A percentile compares a stretch with the other conserved stretches of the same genome.
phyloP scores from a whole-genome alignment of 1,284 basidiomycete genomes.

The Schizophyllum commune region DNA sequence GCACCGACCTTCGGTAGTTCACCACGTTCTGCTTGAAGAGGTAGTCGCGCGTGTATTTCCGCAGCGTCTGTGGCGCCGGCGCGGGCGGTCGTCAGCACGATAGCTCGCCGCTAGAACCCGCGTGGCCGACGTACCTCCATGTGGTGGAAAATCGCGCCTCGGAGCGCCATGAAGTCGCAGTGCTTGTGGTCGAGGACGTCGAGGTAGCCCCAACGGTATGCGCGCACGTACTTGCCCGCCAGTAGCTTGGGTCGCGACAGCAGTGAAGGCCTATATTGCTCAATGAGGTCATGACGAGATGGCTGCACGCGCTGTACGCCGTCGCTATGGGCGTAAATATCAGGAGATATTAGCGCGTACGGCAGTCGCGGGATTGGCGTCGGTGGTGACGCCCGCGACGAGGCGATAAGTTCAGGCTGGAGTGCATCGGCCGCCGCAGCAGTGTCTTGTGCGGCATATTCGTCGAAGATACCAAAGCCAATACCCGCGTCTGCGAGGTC shows the following conservation, averaged over 20 bases:
- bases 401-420: neutral
- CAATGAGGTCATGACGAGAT: constrained; percentile 58
- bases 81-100: neutral
- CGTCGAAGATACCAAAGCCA: constrained; percentile 78
- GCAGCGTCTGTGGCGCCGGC: constrained; percentile 50
- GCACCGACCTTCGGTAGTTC: neutral
- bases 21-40: constrained; percentile 50
- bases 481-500: constrained; percentile 76
- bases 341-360: constrained; percentile 74
- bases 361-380: constrained; percentile 57
- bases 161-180: constrained; percentile 68
- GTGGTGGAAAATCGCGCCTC: constrained; percentile 71
- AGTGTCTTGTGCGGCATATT: constrained; percentile 55
- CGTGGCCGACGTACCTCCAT: constrained; percentile 54
- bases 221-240: constrained; percentile 57
- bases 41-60: constrained; percentile 77
- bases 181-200: constrained; percentile 72
- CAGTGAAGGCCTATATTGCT: constrained; percentile 56
- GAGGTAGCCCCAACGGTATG: constrained; percentile 71
- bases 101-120: neutral
- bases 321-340: constrained; percentile 72
- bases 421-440: constrained; percentile 27
- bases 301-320: constrained; percentile 50
- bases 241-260: constrained; percentile 34
- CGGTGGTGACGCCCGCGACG: constrained; percentile 10